phyloP scores from a whole-genome alignment of 2,329 filamentous ascomycete genomes.

The Cucurbitaria berberidis region DNA sequence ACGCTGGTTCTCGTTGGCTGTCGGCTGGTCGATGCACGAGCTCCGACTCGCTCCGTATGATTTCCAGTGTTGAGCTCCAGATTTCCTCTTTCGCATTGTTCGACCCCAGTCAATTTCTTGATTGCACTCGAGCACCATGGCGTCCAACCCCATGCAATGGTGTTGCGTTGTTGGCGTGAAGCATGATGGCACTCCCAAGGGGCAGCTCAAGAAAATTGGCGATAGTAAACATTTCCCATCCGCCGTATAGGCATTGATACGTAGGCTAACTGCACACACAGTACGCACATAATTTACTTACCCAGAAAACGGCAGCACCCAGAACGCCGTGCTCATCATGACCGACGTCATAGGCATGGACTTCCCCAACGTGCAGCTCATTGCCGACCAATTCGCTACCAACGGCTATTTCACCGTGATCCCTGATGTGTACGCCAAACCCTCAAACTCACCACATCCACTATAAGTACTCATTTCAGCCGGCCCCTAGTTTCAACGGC shows the following conservation, averaged over 20 bases:
- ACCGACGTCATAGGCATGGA: constrained; percentile 64
- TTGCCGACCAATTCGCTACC: constrained; percentile 76
- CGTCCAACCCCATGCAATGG: constrained; percentile 57
- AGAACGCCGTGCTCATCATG: constrained; percentile 61
- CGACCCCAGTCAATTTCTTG: not conserved
- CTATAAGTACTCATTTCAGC: not conserved
- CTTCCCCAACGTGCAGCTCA: constrained; percentile 59
- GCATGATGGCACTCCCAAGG: constrained; percentile 58
- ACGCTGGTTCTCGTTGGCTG: too few species aligned
- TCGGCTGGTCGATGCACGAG: too few species aligned
- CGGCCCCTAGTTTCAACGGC: constrained; percentile 61
- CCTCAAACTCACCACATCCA: not conserved
- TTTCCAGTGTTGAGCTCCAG: not conserved
- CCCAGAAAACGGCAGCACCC: constrained; percentile 59
- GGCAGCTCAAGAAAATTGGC: constrained; percentile 56
- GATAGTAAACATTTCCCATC: constrained; percentile 45
- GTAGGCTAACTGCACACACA: constrained; percentile 27
- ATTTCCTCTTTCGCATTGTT: not conserved
- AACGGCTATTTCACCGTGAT: constrained; percentile 74
- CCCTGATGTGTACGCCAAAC: constrained; percentile 63
- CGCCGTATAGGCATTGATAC: not conserved
- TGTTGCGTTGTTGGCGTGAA: constrained; percentile 59
- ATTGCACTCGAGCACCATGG: constrained; percentile 46
- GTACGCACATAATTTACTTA: constrained; percentile 63
- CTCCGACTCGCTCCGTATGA: too few species aligned